phyloP scores from a whole-genome alignment of 2,329 filamentous ascomycete species.

The Biscogniauxia sp. region DNA sequence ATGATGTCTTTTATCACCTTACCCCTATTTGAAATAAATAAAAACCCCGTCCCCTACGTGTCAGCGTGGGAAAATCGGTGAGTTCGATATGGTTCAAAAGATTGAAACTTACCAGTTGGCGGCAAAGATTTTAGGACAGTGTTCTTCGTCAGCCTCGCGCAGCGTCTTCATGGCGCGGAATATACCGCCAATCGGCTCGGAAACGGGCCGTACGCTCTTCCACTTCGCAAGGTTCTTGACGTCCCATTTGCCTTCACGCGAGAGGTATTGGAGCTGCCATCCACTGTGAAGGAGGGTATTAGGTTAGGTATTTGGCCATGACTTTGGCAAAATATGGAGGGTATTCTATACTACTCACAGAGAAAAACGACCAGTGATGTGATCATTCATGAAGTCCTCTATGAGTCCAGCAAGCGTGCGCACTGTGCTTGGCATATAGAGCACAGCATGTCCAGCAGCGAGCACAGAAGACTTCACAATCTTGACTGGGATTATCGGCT shows the following conservation, averaged over 20 bases:
- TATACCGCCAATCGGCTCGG: slow-evolving; percentile 70
- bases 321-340: not conserved
- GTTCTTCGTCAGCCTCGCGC: slow-evolving; percentile 79
- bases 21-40: slow-evolving; percentile 60
- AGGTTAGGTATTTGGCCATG: not conserved
- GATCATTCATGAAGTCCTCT: slow-evolving; percentile 72
- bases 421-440: slow-evolving; percentile 75
- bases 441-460: slow-evolving; percentile 75
- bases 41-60: too few species aligned
- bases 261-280: slow-evolving; percentile 89
- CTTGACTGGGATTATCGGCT: slow-evolving; percentile 47
- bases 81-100: too few species aligned
- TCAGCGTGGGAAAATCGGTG: too few species aligned
- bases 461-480: slow-evolving; percentile 69
- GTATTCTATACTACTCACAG: slow-evolving; percentile 38
- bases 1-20: slow-evolving; percentile 71
- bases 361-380: slow-evolving; percentile 74
- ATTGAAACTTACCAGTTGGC: slow-evolving; percentile 25
- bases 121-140: slow-evolving; percentile 71
- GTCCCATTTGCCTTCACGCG: slow-evolving; percentile 92
- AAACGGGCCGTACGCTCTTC: slow-evolving; percentile 76
- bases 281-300: slow-evolving; percentile 39
- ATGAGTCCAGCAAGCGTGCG: slow-evolving; percentile 78
- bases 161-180: slow-evolving; percentile 94
- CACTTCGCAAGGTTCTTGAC: slow-evolving; percentile 95